Evolutionary conservation across 495 filamentous ascomycete genomes (phyloP).

Genomic region (Trichoderma asperelloides): DNA sequence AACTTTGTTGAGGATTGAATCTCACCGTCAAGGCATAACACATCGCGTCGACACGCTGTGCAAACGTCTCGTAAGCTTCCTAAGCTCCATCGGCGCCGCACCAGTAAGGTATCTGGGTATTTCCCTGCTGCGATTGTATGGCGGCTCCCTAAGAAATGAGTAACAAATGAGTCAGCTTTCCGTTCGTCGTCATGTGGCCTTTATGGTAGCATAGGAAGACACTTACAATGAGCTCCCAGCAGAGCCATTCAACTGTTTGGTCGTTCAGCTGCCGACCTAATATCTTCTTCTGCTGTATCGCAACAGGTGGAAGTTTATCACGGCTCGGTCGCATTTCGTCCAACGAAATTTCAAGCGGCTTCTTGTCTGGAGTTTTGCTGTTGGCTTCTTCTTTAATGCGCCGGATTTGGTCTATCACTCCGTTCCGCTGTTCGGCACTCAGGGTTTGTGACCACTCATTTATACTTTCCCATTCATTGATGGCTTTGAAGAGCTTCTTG

Average conservation of each 20-base stretch:
- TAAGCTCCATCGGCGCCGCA: constrained; percentile 7
- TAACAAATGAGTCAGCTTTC: neutral
- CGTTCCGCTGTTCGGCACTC: neutral
- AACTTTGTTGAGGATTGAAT: neutral
- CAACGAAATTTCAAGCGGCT: neutral
- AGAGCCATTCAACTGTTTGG: constrained; percentile 1
- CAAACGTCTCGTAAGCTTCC: constrained; percentile 6
- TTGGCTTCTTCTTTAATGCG: neutral
- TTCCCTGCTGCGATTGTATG: constrained; percentile 4
- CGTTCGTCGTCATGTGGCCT: neutral
- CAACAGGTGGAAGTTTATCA: neutral
- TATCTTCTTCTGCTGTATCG: constrained; percentile 7
- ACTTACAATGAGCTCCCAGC: constrained; percentile 7
- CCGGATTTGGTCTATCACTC: neutral
- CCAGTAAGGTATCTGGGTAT: neutral
- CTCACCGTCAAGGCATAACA: neutral
- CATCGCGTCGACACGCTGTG: constrained; percentile 5
- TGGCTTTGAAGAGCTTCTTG: neutral
- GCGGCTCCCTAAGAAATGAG: neutral
- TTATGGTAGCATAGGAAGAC: neutral
- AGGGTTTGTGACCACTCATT: constrained; percentile 6
- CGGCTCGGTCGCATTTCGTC: neutral
- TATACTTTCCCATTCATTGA: constrained; percentile 1
- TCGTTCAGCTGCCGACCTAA: neutral
- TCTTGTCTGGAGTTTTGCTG: no score